Evolutionary conservation across 2,329 filamentous ascomycete species (phyloP).

Genomic region (Fusarium napiforme): DNA sequence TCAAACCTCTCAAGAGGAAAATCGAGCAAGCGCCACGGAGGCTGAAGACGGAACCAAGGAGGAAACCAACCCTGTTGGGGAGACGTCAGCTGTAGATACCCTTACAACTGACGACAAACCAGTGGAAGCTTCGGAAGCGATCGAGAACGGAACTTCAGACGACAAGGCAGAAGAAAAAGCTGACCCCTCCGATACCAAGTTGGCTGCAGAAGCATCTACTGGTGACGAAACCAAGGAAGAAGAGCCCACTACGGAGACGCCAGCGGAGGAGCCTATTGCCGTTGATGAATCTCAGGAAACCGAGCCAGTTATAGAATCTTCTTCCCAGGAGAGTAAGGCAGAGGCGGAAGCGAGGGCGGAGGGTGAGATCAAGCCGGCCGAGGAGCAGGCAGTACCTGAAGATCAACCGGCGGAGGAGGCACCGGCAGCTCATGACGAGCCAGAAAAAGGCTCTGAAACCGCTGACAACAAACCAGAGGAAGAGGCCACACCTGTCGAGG

Average conservation of each 20-base stretch:
- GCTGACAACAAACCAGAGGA: conserved; percentile 28
- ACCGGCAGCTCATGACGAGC: conserved; percentile 11
- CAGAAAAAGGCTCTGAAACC: conserved; percentile 17
- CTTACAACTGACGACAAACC: background rate
- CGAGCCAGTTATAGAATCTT: background rate
- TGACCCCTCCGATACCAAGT: background rate
- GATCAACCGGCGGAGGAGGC: conserved; percentile 8
- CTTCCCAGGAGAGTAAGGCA: background rate
- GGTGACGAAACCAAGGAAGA: background rate
- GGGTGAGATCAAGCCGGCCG: background rate
- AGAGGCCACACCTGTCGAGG: conserved; percentile 24
- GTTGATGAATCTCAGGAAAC: background rate
- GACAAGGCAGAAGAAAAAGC: background rate
- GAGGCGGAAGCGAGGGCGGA: background rate
- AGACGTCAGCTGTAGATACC: conserved; percentile 5
- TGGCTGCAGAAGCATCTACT: background rate
- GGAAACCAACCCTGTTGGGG: background rate
- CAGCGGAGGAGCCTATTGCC: background rate
- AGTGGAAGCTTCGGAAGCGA: background rate
- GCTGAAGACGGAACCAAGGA: background rate
- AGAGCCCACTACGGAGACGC: background rate
- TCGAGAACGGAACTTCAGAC: background rate
- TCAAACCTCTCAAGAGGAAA: background rate
- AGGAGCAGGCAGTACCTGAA: conserved; percentile 2
- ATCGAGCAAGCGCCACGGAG: background rate